Evolutionary conservation across 305 asterid genomes (phyloP).

Genomic region (Fraxinus ornus): DNA sequence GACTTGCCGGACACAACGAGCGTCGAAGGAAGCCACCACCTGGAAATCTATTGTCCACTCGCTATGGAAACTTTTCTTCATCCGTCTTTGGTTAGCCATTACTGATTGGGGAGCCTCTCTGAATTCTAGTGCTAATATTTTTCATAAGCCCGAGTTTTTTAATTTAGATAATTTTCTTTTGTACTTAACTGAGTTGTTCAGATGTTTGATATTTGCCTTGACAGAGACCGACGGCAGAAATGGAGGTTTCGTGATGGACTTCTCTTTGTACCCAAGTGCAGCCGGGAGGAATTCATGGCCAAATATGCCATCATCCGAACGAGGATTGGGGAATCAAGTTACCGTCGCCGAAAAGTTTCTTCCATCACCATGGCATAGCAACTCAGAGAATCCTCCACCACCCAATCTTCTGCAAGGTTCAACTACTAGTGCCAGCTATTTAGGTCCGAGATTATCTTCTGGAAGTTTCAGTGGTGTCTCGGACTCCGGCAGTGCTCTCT

Average conservation of each 20-base stretch:
- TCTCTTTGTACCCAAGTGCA: constrained; percentile 45
- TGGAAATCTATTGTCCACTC: constrained; percentile 44
- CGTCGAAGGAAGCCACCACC: constrained; percentile 88
- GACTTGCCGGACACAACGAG: constrained; percentile 95
- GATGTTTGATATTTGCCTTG: constrained; percentile 25
- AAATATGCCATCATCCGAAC: constrained; percentile 36
- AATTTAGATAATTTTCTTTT: not conserved
- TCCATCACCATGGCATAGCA: constrained; percentile 55
- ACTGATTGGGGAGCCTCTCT: not conserved
- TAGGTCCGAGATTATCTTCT: constrained; percentile 45
- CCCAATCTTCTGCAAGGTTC: constrained; percentile 51
- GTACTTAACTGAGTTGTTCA: constrained; percentile 9
- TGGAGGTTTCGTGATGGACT: constrained; percentile 75
- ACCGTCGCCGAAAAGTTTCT: constrained; percentile 33
- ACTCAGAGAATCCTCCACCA: constrained; percentile 43
- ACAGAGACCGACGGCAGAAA: constrained; percentile 57
- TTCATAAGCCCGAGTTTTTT: not conserved
- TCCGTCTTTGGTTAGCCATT: constrained; percentile 60
- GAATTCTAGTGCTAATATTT: not conserved
- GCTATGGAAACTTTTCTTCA: constrained; percentile 54
- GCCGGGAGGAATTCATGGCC: constrained; percentile 27
- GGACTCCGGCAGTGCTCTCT: constrained; percentile 83
- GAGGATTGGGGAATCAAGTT: constrained; percentile 27
- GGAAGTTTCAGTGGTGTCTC: constrained; percentile 50
- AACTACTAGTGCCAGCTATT: constrained; percentile 39